phyloP scores from a whole-genome alignment of 2,329 filamentous ascomycete genomes.

The Westerdykella sp. region DNA sequence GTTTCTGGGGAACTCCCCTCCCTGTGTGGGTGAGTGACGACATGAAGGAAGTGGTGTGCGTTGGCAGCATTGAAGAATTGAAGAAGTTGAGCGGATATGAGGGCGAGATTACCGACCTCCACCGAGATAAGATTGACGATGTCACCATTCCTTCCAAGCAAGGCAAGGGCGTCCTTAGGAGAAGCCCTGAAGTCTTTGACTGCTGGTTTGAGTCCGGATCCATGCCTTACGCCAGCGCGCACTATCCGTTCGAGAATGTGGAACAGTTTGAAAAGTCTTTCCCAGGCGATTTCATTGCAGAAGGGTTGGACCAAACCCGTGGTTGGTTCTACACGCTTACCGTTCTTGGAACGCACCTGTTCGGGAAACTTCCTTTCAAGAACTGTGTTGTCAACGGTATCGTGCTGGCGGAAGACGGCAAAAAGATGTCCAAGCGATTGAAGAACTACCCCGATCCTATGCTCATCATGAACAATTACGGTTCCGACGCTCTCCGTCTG shows the following conservation, averaged over 20 bases:
- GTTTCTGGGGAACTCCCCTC: slow-evolving; percentile 93
- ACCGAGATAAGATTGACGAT: slow-evolving; percentile 86
- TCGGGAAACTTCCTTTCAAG: slow-evolving; percentile 78
- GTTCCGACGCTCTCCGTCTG: slow-evolving; percentile 85
- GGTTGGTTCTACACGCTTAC: slow-evolving; percentile 96
- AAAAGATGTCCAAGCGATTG: slow-evolving; percentile 97
- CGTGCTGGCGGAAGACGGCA: slow-evolving; percentile 87
- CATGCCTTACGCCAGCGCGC: slow-evolving; percentile 87
- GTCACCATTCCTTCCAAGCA: slow-evolving; percentile 89
- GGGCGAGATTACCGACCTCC: slow-evolving; percentile 77
- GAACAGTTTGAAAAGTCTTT: slow-evolving; percentile 75
- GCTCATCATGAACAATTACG: slow-evolving; percentile 78
- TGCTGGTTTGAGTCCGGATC: slow-evolving; percentile 96
- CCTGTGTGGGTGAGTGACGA: slow-evolving; percentile 91
- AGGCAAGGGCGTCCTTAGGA: slow-evolving; percentile 75
- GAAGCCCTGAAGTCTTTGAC: slow-evolving; percentile 86
- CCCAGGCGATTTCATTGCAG: slow-evolving; percentile 90
- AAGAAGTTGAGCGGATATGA: slow-evolving; percentile 79
- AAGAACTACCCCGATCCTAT: slow-evolving; percentile 93
- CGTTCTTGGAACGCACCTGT: slow-evolving; percentile 82
- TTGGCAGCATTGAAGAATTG: slow-evolving; percentile 79
- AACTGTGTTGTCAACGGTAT: slow-evolving; percentile 97
- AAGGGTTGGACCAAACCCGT: slow-evolving; percentile 86
- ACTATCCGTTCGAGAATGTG: slow-evolving; percentile 88
- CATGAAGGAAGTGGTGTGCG: slow-evolving; percentile 74